Evolutionary conservation across 140 eudicot species (phyloP), one percentile per base, ranked within the genome.

Genomic region (Senecio squalidus): DNA sequence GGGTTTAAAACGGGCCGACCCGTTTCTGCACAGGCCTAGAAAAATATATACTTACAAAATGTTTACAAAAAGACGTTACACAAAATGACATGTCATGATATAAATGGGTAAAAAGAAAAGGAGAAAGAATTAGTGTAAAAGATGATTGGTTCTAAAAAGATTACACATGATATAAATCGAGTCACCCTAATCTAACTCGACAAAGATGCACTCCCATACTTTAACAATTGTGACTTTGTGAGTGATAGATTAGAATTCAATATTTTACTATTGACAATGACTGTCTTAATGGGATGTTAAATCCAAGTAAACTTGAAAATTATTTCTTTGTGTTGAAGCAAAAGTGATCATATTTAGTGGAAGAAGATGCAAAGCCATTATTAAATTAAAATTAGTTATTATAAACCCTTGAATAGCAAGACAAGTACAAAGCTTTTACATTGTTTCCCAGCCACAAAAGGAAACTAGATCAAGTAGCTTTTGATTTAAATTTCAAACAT

Each of bases 341-440:
- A 43, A 43, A 43, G 49, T 43, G 21, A 16, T 16, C 5, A 16
- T 43, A 21, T 43, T 15, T 43, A 43, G 49, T 43, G 49, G 49
- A 43, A 43, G 49, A 43, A 5, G 49, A 43, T 43, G 49, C 49
- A 43, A n/a, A 43, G 49, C 49, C 21, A n/a, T 16, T 6, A 43
- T 4, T 43, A 43, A 13, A 43, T 43, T 43, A 43, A 16, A 43
- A 16, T 14, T 15, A 0, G 6, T 15, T 8, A 46, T 9, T 5
- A 3, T 8, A 47, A 18, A 47, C 13, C 14, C 54, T 47, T 21
- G 29, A 47, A 18, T 22, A 10, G 16, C 15, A 47, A 47, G 54
- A 47, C 54, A 47, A 47, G 54, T 47, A 47, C 54, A 21, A 47
- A 47, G 15, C 22, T 28, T 47, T 47, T 23, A 47, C 54, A 20